Evolutionary conservation across 345 rosid genomes (phyloP).

Genomic region (Camelina sativa): DNA sequence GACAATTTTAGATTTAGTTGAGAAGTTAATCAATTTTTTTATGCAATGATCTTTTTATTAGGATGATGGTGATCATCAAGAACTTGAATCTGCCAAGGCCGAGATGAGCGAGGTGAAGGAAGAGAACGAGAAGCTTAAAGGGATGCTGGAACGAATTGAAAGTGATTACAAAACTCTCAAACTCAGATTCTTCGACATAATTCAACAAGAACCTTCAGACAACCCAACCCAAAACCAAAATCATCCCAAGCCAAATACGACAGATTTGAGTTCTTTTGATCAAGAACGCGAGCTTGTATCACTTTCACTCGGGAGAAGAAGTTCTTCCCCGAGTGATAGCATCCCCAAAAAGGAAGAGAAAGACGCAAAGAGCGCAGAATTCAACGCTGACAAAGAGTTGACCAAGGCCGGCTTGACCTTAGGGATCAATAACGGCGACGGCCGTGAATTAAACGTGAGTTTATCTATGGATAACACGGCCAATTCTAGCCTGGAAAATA

Average conservation of each 20-base stretch:
- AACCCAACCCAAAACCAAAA: slow-evolving; percentile 33
- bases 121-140: slow-evolving; percentile 71
- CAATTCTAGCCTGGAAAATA: slow-evolving; percentile 47
- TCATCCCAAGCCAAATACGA: slow-evolving; percentile 22
- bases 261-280: slow-evolving; percentile 36
- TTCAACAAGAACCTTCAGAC: slow-evolving; percentile 49
- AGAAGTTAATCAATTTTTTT: not conserved
- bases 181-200: slow-evolving; percentile 60
- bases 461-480: slow-evolving; percentile 37
- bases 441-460: not conserved
- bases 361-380: slow-evolving; percentile 30
- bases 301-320: slow-evolving; percentile 78
- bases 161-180: slow-evolving; percentile 71
- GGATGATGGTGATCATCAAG: slow-evolving; percentile 48
- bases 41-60: slow-evolving; percentile 21
- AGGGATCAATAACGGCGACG: slow-evolving; percentile 45
- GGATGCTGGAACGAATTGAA: slow-evolving; percentile 58
- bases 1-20: not conserved
- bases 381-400: slow-evolving; percentile 47
- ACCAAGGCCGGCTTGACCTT: slow-evolving; percentile 57
- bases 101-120: slow-evolving; percentile 77
- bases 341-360: slow-evolving; percentile 48
- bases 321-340: slow-evolving; percentile 40
- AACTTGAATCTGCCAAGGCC: slow-evolving; percentile 64
- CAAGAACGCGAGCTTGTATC: slow-evolving; percentile 65